Conservation (phyloP, 176 grass and related monocot genomes). For the Oryza officinalis region DNA sequence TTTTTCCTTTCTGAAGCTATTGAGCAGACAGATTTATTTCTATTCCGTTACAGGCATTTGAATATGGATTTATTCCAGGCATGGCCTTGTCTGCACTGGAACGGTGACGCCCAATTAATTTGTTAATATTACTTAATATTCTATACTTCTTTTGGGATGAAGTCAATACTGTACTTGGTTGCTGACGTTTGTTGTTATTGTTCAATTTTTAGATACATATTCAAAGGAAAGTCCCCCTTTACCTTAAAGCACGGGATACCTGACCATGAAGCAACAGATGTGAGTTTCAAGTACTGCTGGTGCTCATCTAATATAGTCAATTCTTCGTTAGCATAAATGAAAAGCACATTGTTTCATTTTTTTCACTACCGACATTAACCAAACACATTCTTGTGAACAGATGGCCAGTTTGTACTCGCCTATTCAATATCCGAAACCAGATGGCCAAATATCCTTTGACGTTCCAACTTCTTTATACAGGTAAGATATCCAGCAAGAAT, state of each 20-base stretch:
- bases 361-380: conserved; percentile 22
- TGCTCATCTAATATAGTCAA: not conserved
- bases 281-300: conserved; percentile 44
- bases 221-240: conserved; percentile 74
- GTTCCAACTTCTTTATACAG: conserved; percentile 91
- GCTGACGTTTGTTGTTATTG: conserved; percentile 24
- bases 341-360: not conserved
- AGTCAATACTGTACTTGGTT: conserved; percentile 11
- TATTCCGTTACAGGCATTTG: conserved; percentile 71
- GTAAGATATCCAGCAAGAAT: conserved; percentile 36
- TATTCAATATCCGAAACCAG: conserved; percentile 78
- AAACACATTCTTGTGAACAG: conserved; percentile 42
- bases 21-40: conserved; percentile 26
- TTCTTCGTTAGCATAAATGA: conserved; percentile 16
- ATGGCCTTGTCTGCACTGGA: conserved; percentile 93
- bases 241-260: conserved; percentile 93
- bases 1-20: not conserved
- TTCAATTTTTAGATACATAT: conserved; percentile 67
- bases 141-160: not conserved
- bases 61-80: conserved; percentile 84
- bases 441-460: conserved; percentile 88
- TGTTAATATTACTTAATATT: not conserved
- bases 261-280: conserved; percentile 90
- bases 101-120: conserved; percentile 52
- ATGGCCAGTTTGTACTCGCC: conserved; percentile 55